Evolutionary conservation across 169 alveolate species (phyloP).

Genomic region (Miamiensis avidus): DNA sequence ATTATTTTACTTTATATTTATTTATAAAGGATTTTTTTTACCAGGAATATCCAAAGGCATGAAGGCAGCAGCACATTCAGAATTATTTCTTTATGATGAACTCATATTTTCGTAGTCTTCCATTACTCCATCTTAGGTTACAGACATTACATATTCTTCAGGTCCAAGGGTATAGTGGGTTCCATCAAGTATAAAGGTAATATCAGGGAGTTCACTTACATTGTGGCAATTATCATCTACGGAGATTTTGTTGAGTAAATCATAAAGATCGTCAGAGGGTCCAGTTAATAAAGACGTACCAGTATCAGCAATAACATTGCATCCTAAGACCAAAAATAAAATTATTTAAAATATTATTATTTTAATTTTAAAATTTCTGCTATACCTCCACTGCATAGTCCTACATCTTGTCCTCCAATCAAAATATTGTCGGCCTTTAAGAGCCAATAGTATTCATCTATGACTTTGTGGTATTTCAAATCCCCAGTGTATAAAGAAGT

Average conservation of each 20-base stretch:
- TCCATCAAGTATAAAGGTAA: constrained; percentile 43
- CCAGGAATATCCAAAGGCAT: constrained; percentile 57
- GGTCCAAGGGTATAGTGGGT: constrained; percentile 30
- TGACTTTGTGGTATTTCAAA: constrained; percentile 35
- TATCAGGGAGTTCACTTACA: constrained; percentile 28
- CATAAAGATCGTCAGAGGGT: constrained; percentile 38
- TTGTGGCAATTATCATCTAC: constrained; percentile 39
- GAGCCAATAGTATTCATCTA: constrained; percentile 49
- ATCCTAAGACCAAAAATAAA: no score
- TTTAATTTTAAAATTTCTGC: no score
- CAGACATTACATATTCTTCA: constrained; percentile 44
- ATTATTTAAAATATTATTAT: no score
- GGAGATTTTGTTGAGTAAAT: constrained; percentile 23
- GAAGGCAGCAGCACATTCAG: constrained; percentile 43
- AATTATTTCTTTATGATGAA: constrained; percentile 36
- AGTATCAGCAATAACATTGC: constrained; percentile 57
- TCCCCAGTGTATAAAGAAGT: constrained; percentile 27
- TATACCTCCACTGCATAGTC: constrained; percentile 42
- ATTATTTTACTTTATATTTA: background rate
- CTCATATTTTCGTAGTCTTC: constrained; percentile 21
- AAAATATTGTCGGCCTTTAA: constrained; percentile 45
- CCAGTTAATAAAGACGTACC: constrained; percentile 65
- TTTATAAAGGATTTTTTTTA: background rate
- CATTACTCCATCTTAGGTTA: constrained; percentile 32
- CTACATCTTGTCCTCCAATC: constrained; percentile 39